Evolutionary conservation across 257 asterid genomes (phyloP).

Genomic region (Fraxinus quadrangulata): DNA sequence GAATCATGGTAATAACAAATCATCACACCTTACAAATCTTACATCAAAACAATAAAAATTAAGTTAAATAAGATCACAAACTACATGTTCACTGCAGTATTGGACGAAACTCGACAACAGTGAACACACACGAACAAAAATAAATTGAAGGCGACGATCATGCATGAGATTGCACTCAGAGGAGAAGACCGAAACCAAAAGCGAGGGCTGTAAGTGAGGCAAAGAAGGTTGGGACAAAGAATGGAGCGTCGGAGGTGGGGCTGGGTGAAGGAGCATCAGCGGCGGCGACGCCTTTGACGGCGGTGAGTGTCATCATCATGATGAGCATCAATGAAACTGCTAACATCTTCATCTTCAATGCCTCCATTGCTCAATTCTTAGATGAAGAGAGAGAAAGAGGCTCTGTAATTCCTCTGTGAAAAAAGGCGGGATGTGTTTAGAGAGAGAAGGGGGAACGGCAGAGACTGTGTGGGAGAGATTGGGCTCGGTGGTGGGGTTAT

Average conservation of each 20-base stretch:
- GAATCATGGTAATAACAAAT: neutral
- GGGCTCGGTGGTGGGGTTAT: constrained; percentile 19
- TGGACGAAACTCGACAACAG: neutral
- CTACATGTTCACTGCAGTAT: neutral
- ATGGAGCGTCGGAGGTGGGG: constrained; percentile 52
- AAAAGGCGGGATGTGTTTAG: neutral
- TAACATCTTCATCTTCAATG: constrained; percentile 40
- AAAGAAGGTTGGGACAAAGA: constrained; percentile 45
- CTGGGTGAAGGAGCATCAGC: constrained; percentile 57
- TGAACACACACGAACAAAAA: neutral
- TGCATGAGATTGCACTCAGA: constrained; percentile 23
- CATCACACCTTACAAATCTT: neutral
- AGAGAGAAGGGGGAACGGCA: neutral
- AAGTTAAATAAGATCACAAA: neutral
- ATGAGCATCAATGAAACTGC: constrained; percentile 40
- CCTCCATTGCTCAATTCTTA: constrained; percentile 34
- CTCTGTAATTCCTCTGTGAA: neutral
- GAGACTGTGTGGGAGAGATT: neutral
- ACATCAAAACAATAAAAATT: neutral
- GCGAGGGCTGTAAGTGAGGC: constrained; percentile 50
- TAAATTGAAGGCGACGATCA: neutral
- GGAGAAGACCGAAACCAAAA: constrained; percentile 45
- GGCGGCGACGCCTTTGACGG: constrained; percentile 49
- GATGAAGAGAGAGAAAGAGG: neutral
- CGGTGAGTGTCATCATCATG: constrained; percentile 42